Evolutionary conservation across 495 filamentous ascomycete genomes (phyloP).

Genomic region (Talaromyces ruber): DNA sequence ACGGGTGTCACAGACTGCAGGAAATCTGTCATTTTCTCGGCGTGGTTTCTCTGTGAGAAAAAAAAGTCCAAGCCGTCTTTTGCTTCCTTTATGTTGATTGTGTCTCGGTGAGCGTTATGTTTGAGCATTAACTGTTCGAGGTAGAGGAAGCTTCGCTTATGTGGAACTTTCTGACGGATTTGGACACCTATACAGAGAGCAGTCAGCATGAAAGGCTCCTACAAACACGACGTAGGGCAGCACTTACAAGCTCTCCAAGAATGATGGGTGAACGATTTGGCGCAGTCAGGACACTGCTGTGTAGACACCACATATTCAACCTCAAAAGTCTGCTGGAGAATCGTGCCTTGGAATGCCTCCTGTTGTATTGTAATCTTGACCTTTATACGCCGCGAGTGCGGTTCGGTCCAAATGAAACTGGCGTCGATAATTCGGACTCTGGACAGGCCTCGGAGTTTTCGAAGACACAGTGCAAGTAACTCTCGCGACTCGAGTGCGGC

Average conservation of each 20-base stretch:
- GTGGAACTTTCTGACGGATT: slow-evolving; percentile 91
- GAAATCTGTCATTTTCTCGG: slow-evolving; percentile 89
- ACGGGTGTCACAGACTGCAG: slow-evolving; percentile 72
- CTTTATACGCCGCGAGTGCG: slow-evolving; percentile 81
- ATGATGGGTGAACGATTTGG: slow-evolving; percentile 90
- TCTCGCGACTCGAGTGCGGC: slow-evolving; percentile 81
- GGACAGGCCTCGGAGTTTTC: slow-evolving; percentile 68
- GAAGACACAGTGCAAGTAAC: slow-evolving; percentile 79
- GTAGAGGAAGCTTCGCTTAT: slow-evolving; percentile 95
- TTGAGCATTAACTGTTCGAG: slow-evolving; percentile 96
- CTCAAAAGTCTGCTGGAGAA: slow-evolving; percentile 91
- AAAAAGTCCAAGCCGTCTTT: slow-evolving; percentile 94
- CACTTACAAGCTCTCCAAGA: slow-evolving; percentile 62
- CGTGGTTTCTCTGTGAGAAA: slow-evolving; percentile 80
- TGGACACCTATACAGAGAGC: slow-evolving; percentile 47
- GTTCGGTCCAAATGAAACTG: slow-evolving; percentile 96
- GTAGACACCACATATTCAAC: slow-evolving; percentile 82
- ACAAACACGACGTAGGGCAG: neutral
- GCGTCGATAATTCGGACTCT: slow-evolving; percentile 92
- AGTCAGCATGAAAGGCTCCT: neutral
- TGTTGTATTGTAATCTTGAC: slow-evolving; percentile 89
- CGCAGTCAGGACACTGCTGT: slow-evolving; percentile 87
- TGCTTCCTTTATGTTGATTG: slow-evolving; percentile 93
- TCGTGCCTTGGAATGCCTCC: slow-evolving; percentile 62
- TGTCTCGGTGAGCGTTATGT: slow-evolving; percentile 83